Base-by-base conservation (phyloP, 495 filamentous ascomycete species). In the Podospora comata region DNA sequence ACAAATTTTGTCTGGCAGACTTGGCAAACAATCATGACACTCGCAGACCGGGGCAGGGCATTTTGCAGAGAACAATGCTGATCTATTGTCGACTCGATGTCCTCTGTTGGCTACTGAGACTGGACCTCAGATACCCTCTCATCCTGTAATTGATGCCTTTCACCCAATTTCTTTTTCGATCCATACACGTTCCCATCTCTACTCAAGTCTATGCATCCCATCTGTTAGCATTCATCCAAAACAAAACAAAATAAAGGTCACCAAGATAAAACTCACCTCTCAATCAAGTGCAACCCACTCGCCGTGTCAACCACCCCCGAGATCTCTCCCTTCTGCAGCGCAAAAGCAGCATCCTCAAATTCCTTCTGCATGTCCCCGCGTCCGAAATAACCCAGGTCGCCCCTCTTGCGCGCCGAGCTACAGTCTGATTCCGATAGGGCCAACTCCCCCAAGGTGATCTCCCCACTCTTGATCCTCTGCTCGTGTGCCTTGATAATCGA, bases 321-420 rank as follows among this genome's bases (percentile, higher is more conserved):
- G 66, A 99, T 87, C 77, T 97, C 88, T 23, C 92, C 92, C 0
- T 89, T 89, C 76, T 92, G 86, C 39, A 99, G 80, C 16, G 88
- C 88, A 81, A 98, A 98, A 4, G 94, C 90, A 0, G 93, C 93
- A 34, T 97, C 92, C 78, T 98, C 95, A 71, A 99, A 99, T 79
- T 98, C 95, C 83, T 94, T 97, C 75, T 99, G 95, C 95, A 99
- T 99, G 73, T 99, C 95, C 5, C 92, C 91, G 66, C 81, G 87
- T 26, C 92, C 93, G 74, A 99, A 99, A 78, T 92, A 97, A 1
- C 95, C 95, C 84, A 99, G 82, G 80, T 98, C 96, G 34, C 95
- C 95, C 72, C 88, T 87, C 85, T 97, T 99, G 70, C 92, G 87
- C 3, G 94, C 93, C 75, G 92, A 96, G 80, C 90, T 95, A 79